These are phyloP conservation scores for Euphorbia lathyris DNA, from an alignment of 345 rosid species.

Conservation along the genomic window DNA sequence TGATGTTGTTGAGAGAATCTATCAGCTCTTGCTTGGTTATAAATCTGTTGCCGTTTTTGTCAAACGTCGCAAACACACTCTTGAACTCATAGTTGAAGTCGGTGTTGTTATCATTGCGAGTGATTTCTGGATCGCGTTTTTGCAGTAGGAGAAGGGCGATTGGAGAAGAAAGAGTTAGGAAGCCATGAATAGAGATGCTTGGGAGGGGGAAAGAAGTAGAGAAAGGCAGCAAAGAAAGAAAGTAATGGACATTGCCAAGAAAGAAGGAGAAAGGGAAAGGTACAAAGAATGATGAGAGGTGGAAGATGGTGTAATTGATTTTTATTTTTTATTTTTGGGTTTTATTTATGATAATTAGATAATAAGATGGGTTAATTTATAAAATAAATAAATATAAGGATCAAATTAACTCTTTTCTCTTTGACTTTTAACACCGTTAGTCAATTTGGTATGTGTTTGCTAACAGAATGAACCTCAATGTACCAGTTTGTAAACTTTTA, in stretches of 20 bases:
- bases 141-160: not conserved
- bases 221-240: constrained; percentile 34
- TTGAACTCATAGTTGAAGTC: constrained; percentile 16
- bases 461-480: too few relatives aligned
- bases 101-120: not conserved
- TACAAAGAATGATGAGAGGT: too few relatives aligned
- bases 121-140: not conserved
- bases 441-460: too few relatives aligned
- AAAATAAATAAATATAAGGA: too few relatives aligned
- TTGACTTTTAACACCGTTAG: too few relatives aligned
- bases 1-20: constrained; percentile 29
- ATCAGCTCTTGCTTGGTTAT: constrained; percentile 28
- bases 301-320: too few relatives aligned
- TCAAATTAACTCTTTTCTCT: too few relatives aligned
- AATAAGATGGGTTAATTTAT: too few relatives aligned
- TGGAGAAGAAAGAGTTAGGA: constrained; percentile 23
- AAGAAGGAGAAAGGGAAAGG: not conserved
- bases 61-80: constrained; percentile 29
- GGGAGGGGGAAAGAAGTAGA: constrained; percentile 34
- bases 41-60: constrained; percentile 33
- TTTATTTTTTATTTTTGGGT: too few relatives aligned
- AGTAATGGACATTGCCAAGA: constrained; percentile 21
- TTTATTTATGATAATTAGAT: too few relatives aligned
- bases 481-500: too few relatives aligned
- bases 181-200: constrained; percentile 27